Base-by-base conservation (phyloP, 139 green algal species). In the Chlorella sp. region DNA sequence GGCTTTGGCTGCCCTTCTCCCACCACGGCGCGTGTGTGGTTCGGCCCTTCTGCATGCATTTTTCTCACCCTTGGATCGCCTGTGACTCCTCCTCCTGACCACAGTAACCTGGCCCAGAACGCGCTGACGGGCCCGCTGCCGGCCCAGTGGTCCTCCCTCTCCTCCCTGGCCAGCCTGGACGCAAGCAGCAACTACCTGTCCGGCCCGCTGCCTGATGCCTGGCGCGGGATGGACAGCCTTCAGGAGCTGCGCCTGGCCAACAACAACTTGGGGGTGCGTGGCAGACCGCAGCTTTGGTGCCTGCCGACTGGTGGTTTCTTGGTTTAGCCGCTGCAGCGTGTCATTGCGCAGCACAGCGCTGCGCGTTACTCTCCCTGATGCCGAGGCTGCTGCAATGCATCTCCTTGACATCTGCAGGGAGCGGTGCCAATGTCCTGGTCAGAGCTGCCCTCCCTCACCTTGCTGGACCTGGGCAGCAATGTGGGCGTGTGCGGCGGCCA, bases 101-200 rank as follows among this genome's bases (percentile, higher is more conserved):
- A 41, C 43, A 88, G 91, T 24, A 87, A 73, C 1, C n/a, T 93
- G 46, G 78, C 88, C 1, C 78, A 86, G 32, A 93, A 93, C 67
- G 85, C 90, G 20, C 56, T 91, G 28, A 84, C 75, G 0, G 75
- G 69, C 48, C 80, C 83, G 36, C 83, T 86, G 32, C 64, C 64
- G 2, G 14, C 67, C 14, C 41, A 85, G 32, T 78, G 74, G 72
- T 68, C 11, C 32, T 58, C 73, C 22, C 79, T 90, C 70, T 48
- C 67, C 22, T 62, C 62, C 1, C 83, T 92, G 8, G 22, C 17
- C 11, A 43, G 7, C 16, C 76, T 92, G 40, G 89, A 92, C 26
- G 67, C 54, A 34, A 38, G 26, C 34, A 24, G 34, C 51, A 85
- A 85, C 69, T 72, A 79, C 38, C 81, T 85, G 24, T 38, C 68